Base-by-base conservation (phyloP, 441 rosid genomes). In the Flueggea neowawraea region DNA sequence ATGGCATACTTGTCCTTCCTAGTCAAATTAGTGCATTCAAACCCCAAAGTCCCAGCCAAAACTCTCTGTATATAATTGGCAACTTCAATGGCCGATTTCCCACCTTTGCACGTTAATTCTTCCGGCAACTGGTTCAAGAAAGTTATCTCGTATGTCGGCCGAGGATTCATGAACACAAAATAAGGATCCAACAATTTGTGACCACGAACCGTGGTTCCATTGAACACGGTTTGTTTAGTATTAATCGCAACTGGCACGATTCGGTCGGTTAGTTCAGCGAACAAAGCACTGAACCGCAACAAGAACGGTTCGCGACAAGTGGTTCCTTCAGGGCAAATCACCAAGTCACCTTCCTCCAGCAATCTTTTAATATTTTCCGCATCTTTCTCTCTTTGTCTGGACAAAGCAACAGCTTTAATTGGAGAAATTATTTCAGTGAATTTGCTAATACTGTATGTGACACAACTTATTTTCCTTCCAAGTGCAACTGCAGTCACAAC, bases 231-330 rank as follows among this genome's bases (percentile, higher is more conserved):
- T 22, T 84, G 99, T 52, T 76, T 94, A 1, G 90, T 81, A 66
- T 87, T 87, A 14, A 94, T 86, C 3, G 99, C 99, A 7, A 94
- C 91, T 0, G 99, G 99, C 14, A 94, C 99, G 16, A 94, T 94
- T 63, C 99, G 54, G 49, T 94, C 97, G 0, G 97, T 89, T 2
- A 94, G 83, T 63, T 94, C 99, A 0, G 97, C 99, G 22, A 94
- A 94, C n/a, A 94, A 82, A 1, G 99, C 97, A 41, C 99, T 94
- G 67, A 94, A 94, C 65, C 99, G 72, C 32, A 94, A 68, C 3
- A 94, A 80, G 67, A 89, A 94, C 14, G 99, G 97, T 62, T 94
- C 97, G 2, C 99, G 79, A n/a, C 99, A 89, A 0, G 99, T 94
- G 1, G 99, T 94, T 28, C 99, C 99, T 62, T 94, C 99, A 0